Conservation (phyloP, 352 stramenopile species). For the Phytophthora crassamura region DNA sequence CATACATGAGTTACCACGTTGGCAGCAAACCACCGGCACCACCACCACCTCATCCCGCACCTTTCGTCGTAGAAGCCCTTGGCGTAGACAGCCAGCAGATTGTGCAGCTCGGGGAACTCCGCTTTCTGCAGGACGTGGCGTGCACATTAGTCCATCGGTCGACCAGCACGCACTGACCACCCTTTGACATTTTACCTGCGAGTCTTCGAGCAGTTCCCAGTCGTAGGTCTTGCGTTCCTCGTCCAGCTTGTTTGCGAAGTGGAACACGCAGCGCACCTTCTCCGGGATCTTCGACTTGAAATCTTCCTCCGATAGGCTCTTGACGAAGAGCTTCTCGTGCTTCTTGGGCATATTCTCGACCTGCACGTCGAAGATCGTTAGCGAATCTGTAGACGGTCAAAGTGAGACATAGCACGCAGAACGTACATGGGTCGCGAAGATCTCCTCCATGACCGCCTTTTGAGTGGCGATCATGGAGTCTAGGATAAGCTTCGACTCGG, state of each 20-base stretch:
- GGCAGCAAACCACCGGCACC: not conserved
- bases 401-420: not conserved
- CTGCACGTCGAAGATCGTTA: slow-evolving; percentile 14
- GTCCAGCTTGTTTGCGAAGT: slow-evolving; percentile 71
- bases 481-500: slow-evolving; percentile 62
- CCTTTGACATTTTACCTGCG: slow-evolving; percentile 39
- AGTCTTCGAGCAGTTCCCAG: slow-evolving; percentile 71
- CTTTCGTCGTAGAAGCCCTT: slow-evolving; percentile 78
- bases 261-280: slow-evolving; percentile 78
- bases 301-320: slow-evolving; percentile 62
- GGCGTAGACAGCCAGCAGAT: slow-evolving; percentile 65
- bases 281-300: slow-evolving; percentile 78
- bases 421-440: slow-evolving; percentile 70
- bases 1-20: not conserved
- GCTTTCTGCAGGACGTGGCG: slow-evolving; percentile 40
- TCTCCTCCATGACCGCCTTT: slow-evolving; percentile 59
- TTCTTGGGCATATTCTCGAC: slow-evolving; percentile 74
- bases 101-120: slow-evolving; percentile 68
- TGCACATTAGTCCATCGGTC: slow-evolving; percentile 4
- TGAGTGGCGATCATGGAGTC: slow-evolving; percentile 68
- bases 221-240: slow-evolving; percentile 59
- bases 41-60: slow-evolving; percentile 24
- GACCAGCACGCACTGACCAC: not conserved
- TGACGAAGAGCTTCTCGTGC: slow-evolving; percentile 55
- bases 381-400: no score